Evolutionary conservation across 768 basidiomycete species (phyloP), one percentile per base, ranked within the genome.

Genomic region (Russula compacta): DNA sequence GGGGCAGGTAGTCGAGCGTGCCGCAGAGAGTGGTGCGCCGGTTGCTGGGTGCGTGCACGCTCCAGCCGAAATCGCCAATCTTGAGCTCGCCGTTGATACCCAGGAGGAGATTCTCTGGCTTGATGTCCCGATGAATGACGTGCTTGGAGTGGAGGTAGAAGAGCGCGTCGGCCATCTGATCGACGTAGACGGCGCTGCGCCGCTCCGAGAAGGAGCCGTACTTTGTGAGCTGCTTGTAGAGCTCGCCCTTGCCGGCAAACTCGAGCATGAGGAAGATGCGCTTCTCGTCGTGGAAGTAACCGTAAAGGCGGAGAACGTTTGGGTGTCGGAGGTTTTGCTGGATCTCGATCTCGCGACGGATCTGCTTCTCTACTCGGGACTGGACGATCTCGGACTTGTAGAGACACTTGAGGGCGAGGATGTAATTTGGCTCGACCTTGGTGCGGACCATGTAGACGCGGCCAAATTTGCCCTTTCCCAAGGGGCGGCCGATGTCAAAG

Each of bases 401-500:
- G 58, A 98, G 79, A 64, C 91, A 94, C 75, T 98, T 98, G 74
- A 98, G 84, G 24, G 95, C 95, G 68, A 98, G 84, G 71, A 98
- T 95, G 77, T 90, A 98, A 61, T 86, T 83, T 1, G 94, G 92
- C 61, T 86, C 82, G 61, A 77, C 73, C 72, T 95, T 95, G 19
- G 95, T 98, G 53, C 95, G 84, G 48, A 95, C 93, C 87, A 98
- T 95, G 78, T 99, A 98, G 29, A 99, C 97, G 3, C 93, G 89
- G 1, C 97, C 97, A 67, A 98, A 99, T 76, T 98, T 98, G 49
- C 97, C 97, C 72, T 98, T 98, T n/a, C 97, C 97, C 1, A 99
- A 80, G 3, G 94, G 93, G 11, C 93, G 84, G 17, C 97, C 95
- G 69, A 98, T 95, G 64, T 97, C 92, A 67, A 99, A 97, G 56